These are phyloP conservation scores for Oryza glaberrima DNA, from an alignment of 176 grass and related monocot species.

Conservation along the genomic window DNA sequence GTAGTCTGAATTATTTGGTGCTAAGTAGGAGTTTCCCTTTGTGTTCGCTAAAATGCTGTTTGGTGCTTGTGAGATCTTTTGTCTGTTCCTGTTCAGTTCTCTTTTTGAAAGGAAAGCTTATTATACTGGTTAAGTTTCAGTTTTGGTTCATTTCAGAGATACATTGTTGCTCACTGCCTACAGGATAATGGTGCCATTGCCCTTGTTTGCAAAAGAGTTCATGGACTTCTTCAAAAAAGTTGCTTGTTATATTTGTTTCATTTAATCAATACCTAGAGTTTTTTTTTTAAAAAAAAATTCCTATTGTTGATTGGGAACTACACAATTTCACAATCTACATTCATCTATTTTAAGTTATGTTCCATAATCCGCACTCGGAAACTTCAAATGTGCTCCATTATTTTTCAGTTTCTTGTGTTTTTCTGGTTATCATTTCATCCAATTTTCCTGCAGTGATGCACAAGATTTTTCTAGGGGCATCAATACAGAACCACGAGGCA, in stretches of 20 bases:
- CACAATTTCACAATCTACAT: conserved; percentile 5
- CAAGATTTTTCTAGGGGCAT: conserved; percentile 21
- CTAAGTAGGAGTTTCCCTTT: background rate
- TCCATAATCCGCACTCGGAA: background rate
- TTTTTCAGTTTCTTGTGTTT: background rate
- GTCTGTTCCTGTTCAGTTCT: conserved; percentile 12
- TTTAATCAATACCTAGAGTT: no score
- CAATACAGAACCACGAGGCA: background rate
- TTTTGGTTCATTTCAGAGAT: background rate
- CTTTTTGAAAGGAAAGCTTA: background rate
- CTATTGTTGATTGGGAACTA: background rate
- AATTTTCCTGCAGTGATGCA: conserved; percentile 3
- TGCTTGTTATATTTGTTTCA: background rate
- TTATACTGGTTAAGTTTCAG: background rate
- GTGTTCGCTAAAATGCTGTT: background rate
- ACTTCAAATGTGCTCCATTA: background rate
- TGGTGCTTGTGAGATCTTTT: background rate
- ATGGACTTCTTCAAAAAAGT: background rate
- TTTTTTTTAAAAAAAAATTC: background rate
- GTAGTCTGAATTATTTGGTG: background rate
- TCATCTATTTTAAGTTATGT: background rate
- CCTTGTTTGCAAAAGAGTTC: background rate
- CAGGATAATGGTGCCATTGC: background rate
- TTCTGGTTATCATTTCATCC: conserved; percentile 3
- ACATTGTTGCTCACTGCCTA: background rate